Evolutionary conservation across 495 filamentous ascomycete species (phyloP).

Genomic region (Penicillium riverlandense): DNA sequence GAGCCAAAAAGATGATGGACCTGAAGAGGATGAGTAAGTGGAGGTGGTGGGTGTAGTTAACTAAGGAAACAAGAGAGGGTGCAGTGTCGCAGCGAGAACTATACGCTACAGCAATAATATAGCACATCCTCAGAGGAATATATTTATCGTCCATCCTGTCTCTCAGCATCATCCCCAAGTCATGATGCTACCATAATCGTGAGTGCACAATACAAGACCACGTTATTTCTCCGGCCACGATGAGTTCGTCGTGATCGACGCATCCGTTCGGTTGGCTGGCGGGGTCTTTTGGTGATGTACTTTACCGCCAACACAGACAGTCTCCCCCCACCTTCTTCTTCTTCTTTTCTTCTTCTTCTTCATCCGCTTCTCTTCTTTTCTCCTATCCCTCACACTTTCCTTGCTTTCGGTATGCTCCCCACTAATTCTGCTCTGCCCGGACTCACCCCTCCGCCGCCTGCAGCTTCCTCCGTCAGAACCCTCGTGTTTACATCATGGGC

Average conservation of each 20-base stretch:
- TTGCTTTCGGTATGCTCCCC: background rate
- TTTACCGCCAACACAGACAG: slow-evolving; percentile 23
- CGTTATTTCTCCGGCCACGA: too few relatives aligned
- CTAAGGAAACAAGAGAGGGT: too few relatives aligned
- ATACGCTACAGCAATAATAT: too few relatives aligned
- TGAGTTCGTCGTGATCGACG: slow-evolving; percentile 2
- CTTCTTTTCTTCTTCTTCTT: slow-evolving; percentile 18
- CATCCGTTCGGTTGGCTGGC: slow-evolving; percentile 1
- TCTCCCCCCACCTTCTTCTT: slow-evolving; percentile 18
- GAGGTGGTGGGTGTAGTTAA: too few relatives aligned
- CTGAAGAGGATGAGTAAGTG: too few relatives aligned
- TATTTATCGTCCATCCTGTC: too few relatives aligned
- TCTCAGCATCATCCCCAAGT: too few relatives aligned
- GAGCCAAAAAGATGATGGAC: too few relatives aligned
- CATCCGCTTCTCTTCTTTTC: slow-evolving; percentile 10
- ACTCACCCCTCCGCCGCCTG: slow-evolving; percentile 25
- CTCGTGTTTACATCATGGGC: slow-evolving; percentile 27
- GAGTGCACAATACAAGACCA: too few relatives aligned
- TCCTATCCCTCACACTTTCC: background rate
- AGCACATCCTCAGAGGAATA: too few relatives aligned
- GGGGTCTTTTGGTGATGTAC: slow-evolving; percentile 9
- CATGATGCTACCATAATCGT: too few relatives aligned
- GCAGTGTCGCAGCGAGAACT: too few relatives aligned
- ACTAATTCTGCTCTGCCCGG: background rate
- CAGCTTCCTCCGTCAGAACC: slow-evolving; percentile 2